Base-by-base conservation (phyloP, 129 eudicot genomes). In the Sambucus nigra region DNA sequence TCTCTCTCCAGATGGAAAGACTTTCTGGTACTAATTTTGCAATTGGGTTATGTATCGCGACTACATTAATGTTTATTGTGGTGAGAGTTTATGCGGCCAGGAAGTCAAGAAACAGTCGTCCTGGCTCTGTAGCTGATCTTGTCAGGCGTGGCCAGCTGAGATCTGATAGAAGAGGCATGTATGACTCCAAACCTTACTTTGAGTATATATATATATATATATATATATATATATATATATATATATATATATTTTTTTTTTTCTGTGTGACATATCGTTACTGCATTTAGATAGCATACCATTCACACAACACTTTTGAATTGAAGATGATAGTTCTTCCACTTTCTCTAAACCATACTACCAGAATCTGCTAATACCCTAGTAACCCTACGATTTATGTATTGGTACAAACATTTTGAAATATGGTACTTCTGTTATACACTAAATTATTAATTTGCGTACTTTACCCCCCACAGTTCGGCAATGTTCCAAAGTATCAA, bases 81-180 rank as follows among this genome's bases (percentile, higher is more conserved):
- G 80, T 80, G 74, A 73, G 78, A 73, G 65, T 69, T 60, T 75
- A 51, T 48, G 64, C 69, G 44, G 52, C 68, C 13, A 80, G 76
- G 44, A 80, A 65, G 53, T 55, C 68, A 9, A 82, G 64, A 55
- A 40, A 71, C 58, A 70, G 54, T 59, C 82, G 73, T 17, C 79
- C 89, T 7, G 99, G 99, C 32, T 79, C 99, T 27, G 96, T 92
- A 32, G 96, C 94, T 70, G 99, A 92, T 75, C 96, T 92, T 52
- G 99, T 92, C 62, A 78, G 96, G 57, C 99, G 96, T 67, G 99
- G 99, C 38, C 99, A 92, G 72, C 77, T 92, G 61, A 83, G 81
- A 62, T 92, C 96, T 33, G 99, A 91, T 79, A 86, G 94, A 92
- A 92, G 96, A 92, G 99, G 99, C 96, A 92, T 92, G 99, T 92